Percentiles rank a stretch among this genome's conserved stretches.
phyloP scores from a whole-genome alignment of 192 early-diverging fungal species.

The Entomortierella parvispora region DNA sequence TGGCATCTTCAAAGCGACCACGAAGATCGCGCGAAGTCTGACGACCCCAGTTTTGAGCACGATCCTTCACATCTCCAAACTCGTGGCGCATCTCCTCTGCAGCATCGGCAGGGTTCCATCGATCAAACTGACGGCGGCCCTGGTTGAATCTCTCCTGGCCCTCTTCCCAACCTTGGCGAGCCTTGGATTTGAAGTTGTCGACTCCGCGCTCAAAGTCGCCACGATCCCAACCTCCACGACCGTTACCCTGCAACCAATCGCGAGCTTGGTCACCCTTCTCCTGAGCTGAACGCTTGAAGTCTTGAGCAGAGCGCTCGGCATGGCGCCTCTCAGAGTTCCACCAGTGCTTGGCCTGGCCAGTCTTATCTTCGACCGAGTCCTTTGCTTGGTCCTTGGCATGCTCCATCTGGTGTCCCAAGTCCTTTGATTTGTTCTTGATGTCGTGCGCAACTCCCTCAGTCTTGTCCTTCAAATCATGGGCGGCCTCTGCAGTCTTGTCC shows the following conservation, averaged over 20 bases:
- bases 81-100: constrained; percentile 7
- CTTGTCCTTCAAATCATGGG: constrained; percentile 9
- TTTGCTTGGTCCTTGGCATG: constrained; percentile 23
- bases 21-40: constrained; percentile 8
- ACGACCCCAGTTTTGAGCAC: constrained; percentile 14
- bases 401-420: neutral
- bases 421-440: constrained; percentile 2
- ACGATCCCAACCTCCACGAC: constrained; percentile 2
- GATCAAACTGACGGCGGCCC: neutral
- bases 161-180: constrained; percentile 30
- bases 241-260: constrained; percentile 7
- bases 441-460: constrained; percentile 5
- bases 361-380: constrained; percentile 9
- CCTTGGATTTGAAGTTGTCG: constrained; percentile 22
- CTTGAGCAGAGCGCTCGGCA: constrained; percentile 13
- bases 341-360: constrained; percentile 19
- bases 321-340: constrained; percentile 13
- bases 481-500: constrained; percentile 1
- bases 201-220: constrained; percentile 33
- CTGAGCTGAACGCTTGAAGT: constrained; percentile 9
- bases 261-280: constrained; percentile 19
- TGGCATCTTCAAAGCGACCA: constrained; percentile 9
- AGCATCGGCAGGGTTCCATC: neutral
- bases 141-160: constrained; percentile 9
- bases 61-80: constrained; percentile 4